A percentile compares a stretch with the other conserved stretches of the same genome.
phyloP scores from a whole-genome alignment of 2,329 filamentous ascomycete genomes.

The Camptophora hylomeconis region DNA sequence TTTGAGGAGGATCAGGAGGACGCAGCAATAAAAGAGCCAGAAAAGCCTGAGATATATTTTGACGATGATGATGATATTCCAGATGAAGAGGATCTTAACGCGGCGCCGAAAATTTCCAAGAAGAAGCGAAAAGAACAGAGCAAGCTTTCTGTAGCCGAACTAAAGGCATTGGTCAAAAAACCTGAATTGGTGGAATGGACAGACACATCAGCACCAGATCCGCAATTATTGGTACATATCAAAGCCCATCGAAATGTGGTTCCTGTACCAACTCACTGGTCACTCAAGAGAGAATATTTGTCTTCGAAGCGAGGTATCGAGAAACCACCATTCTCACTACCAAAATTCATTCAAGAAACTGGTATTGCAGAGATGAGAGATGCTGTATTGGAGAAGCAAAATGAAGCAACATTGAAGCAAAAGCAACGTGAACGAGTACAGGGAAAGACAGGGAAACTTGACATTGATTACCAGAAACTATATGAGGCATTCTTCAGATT shows the following conservation, averaged over 20 bases:
- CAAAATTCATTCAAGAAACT: conserved; percentile 94
- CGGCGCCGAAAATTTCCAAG: conserved; percentile 66
- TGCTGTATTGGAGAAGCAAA: conserved; percentile 89
- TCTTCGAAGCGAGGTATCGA: conserved; percentile 95
- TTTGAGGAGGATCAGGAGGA: conserved; percentile 59
- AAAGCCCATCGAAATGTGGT: conserved; percentile 93
- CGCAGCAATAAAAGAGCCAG: conserved; percentile 49
- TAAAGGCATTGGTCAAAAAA: conserved; percentile 81
- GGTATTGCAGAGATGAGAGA: conserved; percentile 98
- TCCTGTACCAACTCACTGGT: conserved; percentile 88
- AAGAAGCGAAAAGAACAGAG: conserved; percentile 87
- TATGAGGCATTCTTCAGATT: conserved; percentile 98
- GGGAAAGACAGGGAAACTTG: conserved; percentile 90
- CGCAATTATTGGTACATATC: conserved; percentile 78
- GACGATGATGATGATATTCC: conserved; percentile 77
- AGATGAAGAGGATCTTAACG: conserved; percentile 53
- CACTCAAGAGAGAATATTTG: conserved; percentile 88
- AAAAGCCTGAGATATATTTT: conserved; percentile 76
- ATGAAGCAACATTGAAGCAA: conserved; percentile 80
- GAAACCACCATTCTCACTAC: conserved; percentile 82
- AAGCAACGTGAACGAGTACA: conserved; percentile 90
- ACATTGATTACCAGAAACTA: conserved; percentile 96
- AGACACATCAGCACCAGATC: conserved; percentile 82
- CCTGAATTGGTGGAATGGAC: conserved; percentile 98
- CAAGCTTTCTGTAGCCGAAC: conserved; percentile 85